Evolutionary conservation across 2,329 filamentous ascomycete species (phyloP).

Genomic region (Ophiostoma perfectum): DNA sequence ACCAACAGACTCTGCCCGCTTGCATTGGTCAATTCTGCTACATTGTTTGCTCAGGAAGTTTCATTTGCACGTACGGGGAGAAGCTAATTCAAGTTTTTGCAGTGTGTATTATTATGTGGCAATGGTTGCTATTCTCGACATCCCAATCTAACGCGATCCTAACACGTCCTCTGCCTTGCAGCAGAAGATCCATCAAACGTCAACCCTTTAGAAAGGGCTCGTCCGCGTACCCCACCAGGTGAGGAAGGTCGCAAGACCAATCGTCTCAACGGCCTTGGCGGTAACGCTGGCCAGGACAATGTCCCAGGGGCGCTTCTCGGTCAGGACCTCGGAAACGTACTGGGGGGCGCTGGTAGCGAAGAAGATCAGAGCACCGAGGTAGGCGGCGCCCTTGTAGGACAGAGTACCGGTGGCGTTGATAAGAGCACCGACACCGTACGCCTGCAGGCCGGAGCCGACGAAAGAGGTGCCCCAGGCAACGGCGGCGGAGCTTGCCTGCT

Average conservation of each 20-base stretch:
- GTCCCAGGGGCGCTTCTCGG: slow-evolving; percentile 88
- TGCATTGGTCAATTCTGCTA: no score
- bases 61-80: no score
- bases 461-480: slow-evolving; percentile 87
- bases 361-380: slow-evolving; percentile 88
- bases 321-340: slow-evolving; percentile 81
- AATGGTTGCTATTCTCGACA: not conserved
- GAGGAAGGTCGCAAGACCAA: slow-evolving; percentile 85
- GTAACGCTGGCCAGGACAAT: slow-evolving; percentile 80
- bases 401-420: slow-evolving; percentile 94
- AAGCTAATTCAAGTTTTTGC: not conserved
- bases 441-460: slow-evolving; percentile 80
- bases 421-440: slow-evolving; percentile 82
- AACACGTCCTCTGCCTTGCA: slow-evolving; percentile 40
- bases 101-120: slow-evolving; percentile 9
- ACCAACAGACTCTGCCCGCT: no score
- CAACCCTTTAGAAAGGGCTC: slow-evolving; percentile 66
- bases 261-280: slow-evolving; percentile 84
- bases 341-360: slow-evolving; percentile 81
- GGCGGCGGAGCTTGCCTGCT: slow-evolving; percentile 83
- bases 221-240: slow-evolving; percentile 97
- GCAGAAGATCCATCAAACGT: not conserved
- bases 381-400: slow-evolving; percentile 94
- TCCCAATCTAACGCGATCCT: not conserved
- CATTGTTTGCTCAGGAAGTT: no score